Percentiles rank a stretch among this genome's conserved stretches.
Evolutionary conservation across 306 rosid species (phyloP).

Genomic region (Leucaena leucocephala): DNA sequence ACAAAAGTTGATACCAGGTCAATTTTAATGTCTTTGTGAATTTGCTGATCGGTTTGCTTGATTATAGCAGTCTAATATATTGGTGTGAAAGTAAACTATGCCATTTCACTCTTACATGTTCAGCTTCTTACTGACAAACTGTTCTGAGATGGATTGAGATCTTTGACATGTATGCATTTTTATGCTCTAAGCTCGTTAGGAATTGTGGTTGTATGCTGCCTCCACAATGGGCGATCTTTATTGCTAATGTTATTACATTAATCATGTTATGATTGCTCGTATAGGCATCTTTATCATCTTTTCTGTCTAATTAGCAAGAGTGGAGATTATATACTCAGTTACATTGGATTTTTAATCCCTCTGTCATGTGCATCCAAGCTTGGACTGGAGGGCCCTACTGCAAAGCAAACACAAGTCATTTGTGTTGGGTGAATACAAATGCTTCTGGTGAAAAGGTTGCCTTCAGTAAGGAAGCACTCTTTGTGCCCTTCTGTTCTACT

Average conservation of each 20-base stretch:
- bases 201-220: neutral
- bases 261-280: neutral
- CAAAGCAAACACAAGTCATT: neutral
- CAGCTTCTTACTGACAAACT: neutral
- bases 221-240: neutral
- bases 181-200: neutral
- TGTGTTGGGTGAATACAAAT: neutral
- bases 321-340: neutral
- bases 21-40: neutral
- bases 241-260: neutral
- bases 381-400: neutral
- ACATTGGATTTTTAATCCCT: neutral
- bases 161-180: neutral
- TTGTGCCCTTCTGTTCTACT: neutral
- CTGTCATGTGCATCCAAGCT: neutral
- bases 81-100: constrained; percentile 16
- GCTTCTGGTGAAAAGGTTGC: neutral
- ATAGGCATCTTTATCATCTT: neutral
- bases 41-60: neutral
- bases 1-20: neutral
- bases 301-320: neutral
- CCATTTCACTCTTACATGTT: neutral
- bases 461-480: neutral
- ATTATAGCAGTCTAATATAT: neutral
- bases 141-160: neutral